These are phyloP conservation scores for Backusella macrospora DNA, from an alignment of 192 early-diverging fungal species.

Conservation along the genomic window DNA sequence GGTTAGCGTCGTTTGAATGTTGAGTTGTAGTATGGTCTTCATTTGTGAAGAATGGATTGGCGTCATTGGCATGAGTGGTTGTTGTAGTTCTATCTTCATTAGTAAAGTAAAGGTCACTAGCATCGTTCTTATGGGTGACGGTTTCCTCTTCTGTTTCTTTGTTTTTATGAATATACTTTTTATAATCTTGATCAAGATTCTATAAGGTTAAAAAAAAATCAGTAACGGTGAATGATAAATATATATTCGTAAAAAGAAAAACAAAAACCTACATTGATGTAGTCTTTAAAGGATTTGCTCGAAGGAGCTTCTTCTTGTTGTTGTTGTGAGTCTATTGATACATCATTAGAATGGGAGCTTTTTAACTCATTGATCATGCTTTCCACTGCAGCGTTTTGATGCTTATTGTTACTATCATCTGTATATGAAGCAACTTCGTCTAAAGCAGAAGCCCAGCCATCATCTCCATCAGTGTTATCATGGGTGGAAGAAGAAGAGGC, in stretches of 20 bases:
- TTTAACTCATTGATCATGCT: neutral
- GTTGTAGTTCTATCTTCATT: neutral
- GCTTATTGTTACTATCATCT: neutral
- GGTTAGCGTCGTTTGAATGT: neutral
- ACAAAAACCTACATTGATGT: slow-evolving; percentile 13
- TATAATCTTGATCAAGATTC: slow-evolving; percentile 19
- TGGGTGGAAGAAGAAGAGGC: neutral
- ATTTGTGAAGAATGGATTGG: slow-evolving; percentile 2
- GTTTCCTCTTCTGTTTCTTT: slow-evolving; percentile 8
- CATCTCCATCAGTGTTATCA: neutral
- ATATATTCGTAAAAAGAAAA: neutral
- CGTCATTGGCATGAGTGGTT: neutral
- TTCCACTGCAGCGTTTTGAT: neutral
- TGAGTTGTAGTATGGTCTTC: neutral
- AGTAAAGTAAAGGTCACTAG: neutral
- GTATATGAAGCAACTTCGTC: slow-evolving; percentile 9
- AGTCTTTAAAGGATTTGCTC: neutral
- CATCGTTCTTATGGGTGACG: slow-evolving; percentile 25
- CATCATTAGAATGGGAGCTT: neutral
- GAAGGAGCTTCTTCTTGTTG: neutral
- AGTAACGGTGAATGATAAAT: neutral
- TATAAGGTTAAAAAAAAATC: neutral
- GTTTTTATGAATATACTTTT: slow-evolving; percentile 13
- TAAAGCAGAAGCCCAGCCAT: neutral
- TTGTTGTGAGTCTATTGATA: neutral